Evolutionary conservation across 345 rosid genomes (phyloP).

Genomic region (Hirschfeldia incana): DNA sequence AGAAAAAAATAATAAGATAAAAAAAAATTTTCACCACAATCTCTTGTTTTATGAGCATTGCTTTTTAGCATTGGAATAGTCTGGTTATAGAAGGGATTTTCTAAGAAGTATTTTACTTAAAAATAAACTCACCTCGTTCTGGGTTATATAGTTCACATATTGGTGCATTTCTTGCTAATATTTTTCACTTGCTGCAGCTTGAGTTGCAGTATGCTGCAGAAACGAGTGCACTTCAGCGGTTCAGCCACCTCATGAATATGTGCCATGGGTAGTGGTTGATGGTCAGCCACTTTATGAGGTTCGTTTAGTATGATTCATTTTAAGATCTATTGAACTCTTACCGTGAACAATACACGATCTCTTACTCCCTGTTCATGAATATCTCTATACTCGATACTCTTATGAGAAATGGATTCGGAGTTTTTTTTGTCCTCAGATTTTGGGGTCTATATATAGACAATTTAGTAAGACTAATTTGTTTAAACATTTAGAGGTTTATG

Average conservation of each 20-base stretch:
- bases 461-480: no score
- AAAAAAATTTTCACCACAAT: not conserved
- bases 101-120: not conserved
- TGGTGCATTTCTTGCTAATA: no score
- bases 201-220: slow-evolving; percentile 78
- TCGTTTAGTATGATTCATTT: slow-evolving; percentile 25
- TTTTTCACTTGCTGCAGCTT: slow-evolving; percentile 55
- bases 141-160: no score
- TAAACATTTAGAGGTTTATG: not conserved
- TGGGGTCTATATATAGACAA: not conserved
- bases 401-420: not conserved
- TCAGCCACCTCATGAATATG: slow-evolving; percentile 80
- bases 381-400: not conserved
- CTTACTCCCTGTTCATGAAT: not conserved
- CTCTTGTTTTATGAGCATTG: no score
- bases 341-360: not conserved
- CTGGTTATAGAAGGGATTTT: not conserved
- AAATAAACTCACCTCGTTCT: no score
- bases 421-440: not conserved
- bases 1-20: no score
- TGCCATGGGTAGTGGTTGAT: slow-evolving; percentile 95
- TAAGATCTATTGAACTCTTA: slow-evolving; percentile 9
- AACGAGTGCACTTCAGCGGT: slow-evolving; percentile 55
- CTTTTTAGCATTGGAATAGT: no score
- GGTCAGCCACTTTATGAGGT: slow-evolving; percentile 95